phyloP scores from a whole-genome alignment of 371 early-diverging fungal genomes.

The Actinomortierella wolfii region DNA sequence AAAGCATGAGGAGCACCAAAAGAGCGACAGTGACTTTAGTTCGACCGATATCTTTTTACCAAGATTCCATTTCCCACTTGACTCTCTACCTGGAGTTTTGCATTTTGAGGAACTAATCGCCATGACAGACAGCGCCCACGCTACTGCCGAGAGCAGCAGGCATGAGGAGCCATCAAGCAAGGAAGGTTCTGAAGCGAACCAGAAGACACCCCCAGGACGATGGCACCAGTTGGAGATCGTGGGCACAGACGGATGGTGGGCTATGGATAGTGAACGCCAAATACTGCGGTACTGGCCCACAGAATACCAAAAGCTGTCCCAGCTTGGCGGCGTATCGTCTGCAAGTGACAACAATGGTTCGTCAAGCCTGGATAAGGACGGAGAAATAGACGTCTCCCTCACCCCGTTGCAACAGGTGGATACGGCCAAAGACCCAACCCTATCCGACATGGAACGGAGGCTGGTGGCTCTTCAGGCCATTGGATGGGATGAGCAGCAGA shows the following conservation, averaged over 20 bases:
- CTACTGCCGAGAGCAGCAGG: background rate
- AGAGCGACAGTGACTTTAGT: background rate
- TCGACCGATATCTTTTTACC: slow-evolving; percentile 44
- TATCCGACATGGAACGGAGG: slow-evolving; percentile 8
- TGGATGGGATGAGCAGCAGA: slow-evolving; percentile 30
- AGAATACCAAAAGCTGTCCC: no score
- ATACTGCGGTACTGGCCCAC: slow-evolving; percentile 30
- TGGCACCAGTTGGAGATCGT: slow-evolving; percentile 40
- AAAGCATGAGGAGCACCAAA: background rate
- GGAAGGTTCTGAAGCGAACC: background rate
- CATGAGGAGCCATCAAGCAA: background rate
- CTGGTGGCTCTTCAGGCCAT: slow-evolving; percentile 6
- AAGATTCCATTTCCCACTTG: slow-evolving; percentile 34
- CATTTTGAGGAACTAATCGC: slow-evolving; percentile 26
- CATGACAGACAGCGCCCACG: background rate
- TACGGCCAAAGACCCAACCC: slow-evolving; percentile 6
- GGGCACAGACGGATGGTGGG: slow-evolving; percentile 24
- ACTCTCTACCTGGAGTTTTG: slow-evolving; percentile 25
- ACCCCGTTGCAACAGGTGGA: background rate
- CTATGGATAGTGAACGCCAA: slow-evolving; percentile 13
- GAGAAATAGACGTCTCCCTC: no score
- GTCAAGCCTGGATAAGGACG: no score
- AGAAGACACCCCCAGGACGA: slow-evolving; percentile 8
- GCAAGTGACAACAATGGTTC: no score
- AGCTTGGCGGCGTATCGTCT: no score